phyloP scores from a whole-genome alignment of 2,329 filamentous ascomycete genomes.

The Cercospora canescens region DNA sequence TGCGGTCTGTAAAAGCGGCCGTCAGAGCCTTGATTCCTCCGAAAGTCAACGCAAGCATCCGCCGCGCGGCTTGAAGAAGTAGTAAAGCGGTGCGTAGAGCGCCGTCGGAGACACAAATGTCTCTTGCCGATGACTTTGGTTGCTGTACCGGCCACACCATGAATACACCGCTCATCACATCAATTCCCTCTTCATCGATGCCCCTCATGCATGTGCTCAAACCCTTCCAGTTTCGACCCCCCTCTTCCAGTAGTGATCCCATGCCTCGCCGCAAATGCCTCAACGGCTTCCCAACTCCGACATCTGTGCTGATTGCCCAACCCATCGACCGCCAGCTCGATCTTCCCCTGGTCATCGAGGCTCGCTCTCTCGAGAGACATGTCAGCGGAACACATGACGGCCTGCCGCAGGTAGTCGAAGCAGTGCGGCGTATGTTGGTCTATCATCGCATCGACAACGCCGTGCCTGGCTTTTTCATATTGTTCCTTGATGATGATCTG shows the following conservation, averaged over 20 bases:
- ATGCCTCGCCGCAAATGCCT: constrained; percentile 2
- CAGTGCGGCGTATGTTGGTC: constrained; percentile 4
- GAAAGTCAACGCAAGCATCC: too few relatives aligned
- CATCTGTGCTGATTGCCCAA: constrained; percentile 11
- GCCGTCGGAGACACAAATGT: too few relatives aligned
- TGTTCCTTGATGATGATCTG: neutral
- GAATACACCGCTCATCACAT: neutral
- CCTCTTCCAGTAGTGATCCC: neutral
- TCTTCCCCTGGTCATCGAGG: neutral
- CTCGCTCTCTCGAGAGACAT: constrained; percentile 8
- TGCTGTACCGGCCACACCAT: neutral
- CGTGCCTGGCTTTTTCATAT: neutral
- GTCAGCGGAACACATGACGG: constrained; percentile 9
- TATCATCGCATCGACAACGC: neutral
- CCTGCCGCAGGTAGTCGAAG: constrained; percentile 10
- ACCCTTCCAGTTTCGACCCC: neutral
- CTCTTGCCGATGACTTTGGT: too few relatives aligned
- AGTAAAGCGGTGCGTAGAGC: too few relatives aligned
- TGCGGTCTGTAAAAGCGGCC: too few relatives aligned
- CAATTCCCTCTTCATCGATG: neutral
- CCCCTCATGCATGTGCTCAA: neutral
- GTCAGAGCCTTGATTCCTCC: too few relatives aligned
- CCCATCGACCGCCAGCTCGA: constrained; percentile 7
- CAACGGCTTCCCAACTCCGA: constrained; percentile 3
- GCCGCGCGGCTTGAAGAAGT: too few relatives aligned